Evolutionary conservation across 2,329 filamentous ascomycete species (phyloP), one percentile per base, ranked within the genome.

Genomic region (Corynespora cassiicola): DNA sequence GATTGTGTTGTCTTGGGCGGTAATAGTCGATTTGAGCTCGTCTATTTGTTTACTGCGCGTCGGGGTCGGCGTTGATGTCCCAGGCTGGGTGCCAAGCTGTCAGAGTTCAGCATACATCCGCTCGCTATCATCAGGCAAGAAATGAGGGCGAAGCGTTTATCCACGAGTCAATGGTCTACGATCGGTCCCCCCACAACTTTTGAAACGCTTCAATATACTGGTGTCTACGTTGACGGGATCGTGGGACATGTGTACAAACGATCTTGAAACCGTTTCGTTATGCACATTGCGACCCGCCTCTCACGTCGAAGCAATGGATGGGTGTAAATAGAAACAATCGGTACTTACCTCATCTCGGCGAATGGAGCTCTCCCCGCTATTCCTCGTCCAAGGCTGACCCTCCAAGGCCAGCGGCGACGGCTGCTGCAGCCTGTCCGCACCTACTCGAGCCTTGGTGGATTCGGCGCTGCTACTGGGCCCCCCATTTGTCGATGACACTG

Each of bases 321-420:
- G n/a, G n/a, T n/a, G n/a, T n/a, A 30, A n/a, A 36, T 33, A 36
- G 43, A 63, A 53, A 52, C 44, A 50, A 41, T 39, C 31, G 21
- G 41, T 42, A 68, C 64, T 64, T 45, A 66, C 64, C 45, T 59
- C 58, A 45, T 54, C 45, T 46, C 45, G 51, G 36, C 34, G 48
- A 21, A 33, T 47, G 37, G 45, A 33, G 10, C 36, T 42, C 36
- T 50, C 39, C 16, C 42, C 47, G 9, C 9, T 18, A 18, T 28
- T 45, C 14, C 31, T 50, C 21, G 34, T 47, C 38, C 47, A 39
- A 9, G 35, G 30, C 29, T 46, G 49, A 12, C 45, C 47, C 39
- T 64, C 59, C 24, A 56, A 35, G 15, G 52, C 52, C 25, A 55
- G 27, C 12, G 52, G 55, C 26, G 57, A 50, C 31, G 52, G 52